A percentile compares a stretch with the other conserved stretches of the same genome.
Evolutionary conservation across 1,139 yeast species (phyloP).

Genomic region (Entelexis sorbosivorans): DNA sequence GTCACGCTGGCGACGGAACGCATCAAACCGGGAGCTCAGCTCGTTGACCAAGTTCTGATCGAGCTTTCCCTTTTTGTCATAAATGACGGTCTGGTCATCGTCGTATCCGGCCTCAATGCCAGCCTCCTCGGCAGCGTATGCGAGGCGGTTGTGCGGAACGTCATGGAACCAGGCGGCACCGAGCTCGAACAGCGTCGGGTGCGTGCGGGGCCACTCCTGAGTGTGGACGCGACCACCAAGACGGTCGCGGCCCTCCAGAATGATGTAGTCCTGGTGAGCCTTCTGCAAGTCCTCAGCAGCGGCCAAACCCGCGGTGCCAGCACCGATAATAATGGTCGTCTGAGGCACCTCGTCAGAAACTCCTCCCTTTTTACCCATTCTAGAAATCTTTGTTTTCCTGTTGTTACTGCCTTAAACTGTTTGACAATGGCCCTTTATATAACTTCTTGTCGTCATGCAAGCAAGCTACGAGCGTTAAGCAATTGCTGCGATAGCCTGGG

Average conservation of each 20-base stretch:
- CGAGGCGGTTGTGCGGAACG: conserved; percentile 50
- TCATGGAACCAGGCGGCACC: conserved; percentile 93
- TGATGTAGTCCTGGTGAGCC: conserved; percentile 24
- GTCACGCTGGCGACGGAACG: conserved; percentile 42
- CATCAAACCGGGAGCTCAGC: conserved; percentile 40
- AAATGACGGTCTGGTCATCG: conserved; percentile 35
- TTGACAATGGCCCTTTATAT: neutral
- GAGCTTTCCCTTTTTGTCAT: conserved; percentile 27
- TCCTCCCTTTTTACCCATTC: conserved; percentile 4
- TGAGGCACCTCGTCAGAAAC: neutral
- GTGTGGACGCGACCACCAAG: conserved; percentile 42
- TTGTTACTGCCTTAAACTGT: neutral
- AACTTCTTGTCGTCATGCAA: neutral
- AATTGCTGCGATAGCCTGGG: neutral
- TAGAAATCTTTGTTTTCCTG: neutral
- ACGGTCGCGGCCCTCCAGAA: conserved; percentile 48
- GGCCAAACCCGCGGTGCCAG: conserved; percentile 72
- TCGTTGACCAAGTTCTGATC: conserved; percentile 37
- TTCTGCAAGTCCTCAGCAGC: conserved; percentile 50
- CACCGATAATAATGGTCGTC: conserved; percentile 48
- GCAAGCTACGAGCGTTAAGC: neutral
- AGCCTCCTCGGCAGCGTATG: conserved; percentile 26
- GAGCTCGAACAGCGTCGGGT: conserved; percentile 37
- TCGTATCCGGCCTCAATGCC: conserved; percentile 34
- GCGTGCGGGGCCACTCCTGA: conserved; percentile 25